Conservation (phyloP, 2,329 filamentous ascomycete species). For the Pestalotiopsis sp. region DNA sequence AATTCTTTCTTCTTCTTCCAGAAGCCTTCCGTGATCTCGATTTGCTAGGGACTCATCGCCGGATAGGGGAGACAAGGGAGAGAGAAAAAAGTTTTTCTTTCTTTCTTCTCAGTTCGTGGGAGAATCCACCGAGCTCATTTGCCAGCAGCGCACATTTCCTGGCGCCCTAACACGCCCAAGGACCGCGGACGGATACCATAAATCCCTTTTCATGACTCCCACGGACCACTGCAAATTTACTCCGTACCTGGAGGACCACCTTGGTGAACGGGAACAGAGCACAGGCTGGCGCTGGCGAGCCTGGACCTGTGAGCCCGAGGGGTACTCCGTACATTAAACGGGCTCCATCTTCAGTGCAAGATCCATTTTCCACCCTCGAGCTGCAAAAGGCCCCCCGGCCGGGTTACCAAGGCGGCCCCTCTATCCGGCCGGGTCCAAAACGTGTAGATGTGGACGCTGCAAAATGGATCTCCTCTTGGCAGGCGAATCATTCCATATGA, state of each 20-base stretch:
- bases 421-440: neutral
- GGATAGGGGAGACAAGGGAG: neutral
- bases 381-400: neutral
- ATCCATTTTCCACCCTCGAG: neutral
- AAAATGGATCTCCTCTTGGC: neutral
- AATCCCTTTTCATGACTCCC: neutral
- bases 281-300: neutral
- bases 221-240: neutral
- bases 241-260: constrained; percentile 8
- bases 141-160: neutral
- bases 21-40: neutral
- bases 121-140: constrained; percentile 1
- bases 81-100: neutral
- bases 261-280: neutral
- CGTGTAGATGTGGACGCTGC: neutral
- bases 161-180: neutral
- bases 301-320: neutral
- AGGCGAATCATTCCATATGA: neutral
- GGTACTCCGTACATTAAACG: neutral
- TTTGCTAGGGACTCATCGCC: neutral
- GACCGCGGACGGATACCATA: neutral
- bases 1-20: neutral
- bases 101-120: neutral
- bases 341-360: neutral
- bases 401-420: neutral